A percentile compares a stretch with the other conserved stretches of the same genome.
Conservation (phyloP, 2,329 filamentous ascomycete genomes). For the Ophiostoma sp. region DNA sequence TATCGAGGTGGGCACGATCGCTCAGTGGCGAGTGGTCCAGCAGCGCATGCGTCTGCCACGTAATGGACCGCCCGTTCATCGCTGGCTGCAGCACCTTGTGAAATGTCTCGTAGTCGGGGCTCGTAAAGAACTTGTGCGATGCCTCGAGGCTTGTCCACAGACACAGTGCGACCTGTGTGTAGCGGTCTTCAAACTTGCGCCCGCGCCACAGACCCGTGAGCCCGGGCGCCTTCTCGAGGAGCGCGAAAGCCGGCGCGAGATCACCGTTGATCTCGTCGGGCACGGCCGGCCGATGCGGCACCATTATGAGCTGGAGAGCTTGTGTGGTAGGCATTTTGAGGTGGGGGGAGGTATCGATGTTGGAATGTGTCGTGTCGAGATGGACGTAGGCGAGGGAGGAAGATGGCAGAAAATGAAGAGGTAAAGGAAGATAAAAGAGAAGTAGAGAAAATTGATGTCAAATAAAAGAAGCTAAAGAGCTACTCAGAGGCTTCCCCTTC, state of each 20-base stretch:
- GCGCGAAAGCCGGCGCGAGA: background rate
- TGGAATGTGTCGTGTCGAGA: background rate
- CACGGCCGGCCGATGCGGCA: background rate
- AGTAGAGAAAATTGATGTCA: background rate
- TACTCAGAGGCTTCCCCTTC: background rate
- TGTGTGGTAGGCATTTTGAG: background rate
- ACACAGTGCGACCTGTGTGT: background rate
- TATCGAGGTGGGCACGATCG: background rate
- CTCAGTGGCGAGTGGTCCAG: background rate
- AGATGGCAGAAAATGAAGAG: background rate
- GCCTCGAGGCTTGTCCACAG: background rate
- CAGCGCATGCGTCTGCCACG: background rate
- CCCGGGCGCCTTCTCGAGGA: background rate
- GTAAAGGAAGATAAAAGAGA: background rate
- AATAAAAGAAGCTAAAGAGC: background rate
- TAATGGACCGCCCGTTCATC: background rate
- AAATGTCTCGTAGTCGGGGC: background rate
- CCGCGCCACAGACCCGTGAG: background rate
- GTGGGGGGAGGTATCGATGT: background rate
- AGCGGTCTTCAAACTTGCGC: background rate
- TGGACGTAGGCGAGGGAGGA: background rate
- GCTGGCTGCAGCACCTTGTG: background rate
- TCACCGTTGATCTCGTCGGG: constrained; percentile 1
- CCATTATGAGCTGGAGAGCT: background rate
- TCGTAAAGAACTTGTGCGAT: background rate